A percentile compares a stretch with the other conserved stretches of the same genome.
These are phyloP conservation scores for Mycena maculata DNA, from an alignment of 768 basidiomycete genomes.

Conservation along the genomic window DNA sequence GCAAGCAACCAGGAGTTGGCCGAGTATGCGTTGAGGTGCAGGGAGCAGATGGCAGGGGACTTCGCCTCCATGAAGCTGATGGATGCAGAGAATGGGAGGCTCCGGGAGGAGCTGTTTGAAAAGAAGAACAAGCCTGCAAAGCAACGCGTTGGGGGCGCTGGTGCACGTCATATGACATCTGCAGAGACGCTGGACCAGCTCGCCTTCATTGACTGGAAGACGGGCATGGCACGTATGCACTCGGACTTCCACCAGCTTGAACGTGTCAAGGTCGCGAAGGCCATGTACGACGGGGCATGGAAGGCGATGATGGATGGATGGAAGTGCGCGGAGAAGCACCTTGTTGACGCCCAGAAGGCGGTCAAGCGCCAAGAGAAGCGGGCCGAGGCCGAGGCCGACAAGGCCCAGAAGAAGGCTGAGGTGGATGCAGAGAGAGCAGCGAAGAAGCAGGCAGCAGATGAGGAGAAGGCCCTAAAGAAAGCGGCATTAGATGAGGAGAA, in stretches of 20 bases:
- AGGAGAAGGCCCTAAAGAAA: neutral
- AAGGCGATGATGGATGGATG: neutral
- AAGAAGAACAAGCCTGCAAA: slow-evolving; percentile 33
- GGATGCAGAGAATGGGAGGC: slow-evolving; percentile 43
- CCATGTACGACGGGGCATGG: neutral
- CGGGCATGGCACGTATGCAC: neutral
- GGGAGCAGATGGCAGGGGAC: slow-evolving; percentile 36
- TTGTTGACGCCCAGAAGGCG: neutral
- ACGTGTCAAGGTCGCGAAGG: neutral
- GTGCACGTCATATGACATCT: slow-evolving; percentile 39
- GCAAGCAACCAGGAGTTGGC: neutral
- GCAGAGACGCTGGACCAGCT: slow-evolving; percentile 33
- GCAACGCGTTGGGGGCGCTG: slow-evolving; percentile 20
- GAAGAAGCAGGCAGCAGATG: neutral
- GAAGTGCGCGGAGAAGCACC: neutral
- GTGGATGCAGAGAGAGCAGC: neutral
- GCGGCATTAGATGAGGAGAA: neutral
- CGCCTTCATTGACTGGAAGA: slow-evolving; percentile 20
- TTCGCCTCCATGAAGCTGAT: slow-evolving; percentile 41
- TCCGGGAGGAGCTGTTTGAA: slow-evolving; percentile 36
- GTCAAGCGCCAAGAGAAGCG: neutral
- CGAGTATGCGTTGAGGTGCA: slow-evolving; percentile 23
- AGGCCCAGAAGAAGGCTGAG: slow-evolving; percentile 8
- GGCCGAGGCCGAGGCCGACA: slow-evolving; percentile 15
- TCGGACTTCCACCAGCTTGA: neutral